phyloP scores from a whole-genome alignment of 2,329 filamentous ascomycete genomes.

The Xylariomycetidae sp. region DNA sequence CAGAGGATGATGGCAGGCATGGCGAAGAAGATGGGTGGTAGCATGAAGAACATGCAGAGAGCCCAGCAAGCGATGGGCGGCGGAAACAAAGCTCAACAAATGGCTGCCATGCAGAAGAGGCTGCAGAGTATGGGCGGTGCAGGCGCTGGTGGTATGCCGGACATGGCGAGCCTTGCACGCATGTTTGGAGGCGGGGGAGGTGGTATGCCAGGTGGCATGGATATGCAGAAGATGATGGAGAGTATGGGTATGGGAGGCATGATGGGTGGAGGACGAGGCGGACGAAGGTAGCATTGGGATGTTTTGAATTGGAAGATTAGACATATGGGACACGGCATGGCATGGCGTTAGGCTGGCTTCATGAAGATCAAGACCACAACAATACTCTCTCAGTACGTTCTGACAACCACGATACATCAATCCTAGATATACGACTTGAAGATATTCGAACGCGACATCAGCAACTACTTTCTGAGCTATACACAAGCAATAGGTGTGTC shows the following conservation, averaged over 20 bases:
- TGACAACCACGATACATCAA: too few relatives aligned
- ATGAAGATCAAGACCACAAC: constrained; percentile 4
- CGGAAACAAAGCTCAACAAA: constrained; percentile 85
- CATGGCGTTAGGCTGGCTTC: constrained; percentile 19
- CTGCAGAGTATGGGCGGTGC: constrained; percentile 87
- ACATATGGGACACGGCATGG: constrained; percentile 15
- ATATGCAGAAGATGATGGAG: constrained; percentile 77
- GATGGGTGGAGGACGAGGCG: constrained; percentile 31
- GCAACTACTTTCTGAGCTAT: too few relatives aligned
- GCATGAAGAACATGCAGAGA: constrained; percentile 95
- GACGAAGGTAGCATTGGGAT: constrained; percentile 17
- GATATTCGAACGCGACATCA: too few relatives aligned
- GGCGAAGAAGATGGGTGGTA: constrained; percentile 98
- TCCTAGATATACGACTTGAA: too few relatives aligned
- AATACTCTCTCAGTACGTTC: neutral
- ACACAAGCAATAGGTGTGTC: too few relatives aligned
- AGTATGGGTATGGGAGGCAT: constrained; percentile 62
- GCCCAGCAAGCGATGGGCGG: constrained; percentile 89
- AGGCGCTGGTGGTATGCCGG: constrained; percentile 64
- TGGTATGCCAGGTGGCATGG: constrained; percentile 66
- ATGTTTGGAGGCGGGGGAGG: constrained; percentile 76
- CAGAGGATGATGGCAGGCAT: constrained; percentile 98
- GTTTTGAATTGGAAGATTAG: constrained; percentile 3
- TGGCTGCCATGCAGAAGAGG: constrained; percentile 95
- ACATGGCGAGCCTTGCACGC: constrained; percentile 85